Evolutionary conservation across 352 stramenopile species (phyloP).

Genomic region (Blastocystis sp.): DNA sequence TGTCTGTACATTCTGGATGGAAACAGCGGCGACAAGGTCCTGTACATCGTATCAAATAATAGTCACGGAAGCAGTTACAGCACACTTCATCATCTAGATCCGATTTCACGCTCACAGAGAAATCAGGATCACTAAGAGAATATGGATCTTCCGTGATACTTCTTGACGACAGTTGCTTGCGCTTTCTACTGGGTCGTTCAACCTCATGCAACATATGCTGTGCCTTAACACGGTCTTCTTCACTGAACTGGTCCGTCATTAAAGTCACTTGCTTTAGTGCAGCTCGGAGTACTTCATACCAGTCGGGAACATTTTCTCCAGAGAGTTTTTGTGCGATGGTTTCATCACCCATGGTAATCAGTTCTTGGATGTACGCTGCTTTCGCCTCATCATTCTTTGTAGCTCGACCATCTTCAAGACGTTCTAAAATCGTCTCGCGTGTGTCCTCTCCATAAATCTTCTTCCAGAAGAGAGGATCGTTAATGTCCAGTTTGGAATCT

Average conservation of each 20-base stretch:
- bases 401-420: slow-evolving; percentile 57
- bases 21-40: slow-evolving; percentile 52
- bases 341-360: slow-evolving; percentile 61
- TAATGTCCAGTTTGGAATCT: slow-evolving; percentile 87
- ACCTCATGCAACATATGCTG: slow-evolving; percentile 36
- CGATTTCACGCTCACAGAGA: neutral
- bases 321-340: slow-evolving; percentile 64
- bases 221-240: slow-evolving; percentile 7
- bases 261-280: slow-evolving; percentile 44
- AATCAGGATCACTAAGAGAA: slow-evolving; percentile 25
- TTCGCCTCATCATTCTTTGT: slow-evolving; percentile 59
- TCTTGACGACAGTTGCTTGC: slow-evolving; percentile 3
- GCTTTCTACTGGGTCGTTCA: slow-evolving; percentile 26
- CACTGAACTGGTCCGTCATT: slow-evolving; percentile 37
- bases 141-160: neutral
- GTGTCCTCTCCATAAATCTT: slow-evolving; percentile 81
- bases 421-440: slow-evolving; percentile 62
- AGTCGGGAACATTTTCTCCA: slow-evolving; percentile 62
- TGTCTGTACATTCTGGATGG: slow-evolving; percentile 49
- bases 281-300: slow-evolving; percentile 11
- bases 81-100: slow-evolving; percentile 40
- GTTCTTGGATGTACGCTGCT: slow-evolving; percentile 45
- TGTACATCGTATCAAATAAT: slow-evolving; percentile 47
- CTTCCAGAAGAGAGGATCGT: slow-evolving; percentile 98
- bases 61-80: slow-evolving; percentile 48